A percentile compares a stretch with the other conserved stretches of the same genome.
phyloP scores from a whole-genome alignment of 169 alveolate genomes.

The Blepharisma undulans region DNA sequence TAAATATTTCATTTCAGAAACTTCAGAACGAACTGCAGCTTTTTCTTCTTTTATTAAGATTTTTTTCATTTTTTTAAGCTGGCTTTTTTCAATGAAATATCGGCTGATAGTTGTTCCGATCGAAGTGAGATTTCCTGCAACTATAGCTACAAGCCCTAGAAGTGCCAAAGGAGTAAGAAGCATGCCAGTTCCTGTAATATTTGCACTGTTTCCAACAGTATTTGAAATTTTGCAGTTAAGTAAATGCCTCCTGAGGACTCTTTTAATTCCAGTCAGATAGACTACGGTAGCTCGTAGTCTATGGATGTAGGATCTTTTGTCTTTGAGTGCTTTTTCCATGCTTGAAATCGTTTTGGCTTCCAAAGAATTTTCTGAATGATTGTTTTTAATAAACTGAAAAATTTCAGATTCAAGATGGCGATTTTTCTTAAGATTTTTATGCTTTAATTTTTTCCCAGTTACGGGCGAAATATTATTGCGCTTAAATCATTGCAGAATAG shows the following conservation, averaged over 20 bases:
- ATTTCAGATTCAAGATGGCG: neutral
- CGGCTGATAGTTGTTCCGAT: neutral
- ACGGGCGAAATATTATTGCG: slow-evolving; percentile 23
- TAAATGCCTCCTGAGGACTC: neutral
- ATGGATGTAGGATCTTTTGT: neutral
- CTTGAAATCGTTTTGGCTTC: no score
- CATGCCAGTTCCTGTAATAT: neutral
- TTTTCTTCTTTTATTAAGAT: no score
- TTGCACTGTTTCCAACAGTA: neutral
- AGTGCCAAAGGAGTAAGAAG: neutral
- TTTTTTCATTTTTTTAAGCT: neutral
- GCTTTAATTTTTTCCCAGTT: slow-evolving; percentile 18
- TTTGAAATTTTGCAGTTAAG: neutral
- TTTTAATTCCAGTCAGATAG: neutral
- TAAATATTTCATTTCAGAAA: no score
- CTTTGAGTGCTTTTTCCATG: neutral
- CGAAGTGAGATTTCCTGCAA: neutral
- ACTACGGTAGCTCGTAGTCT: neutral
- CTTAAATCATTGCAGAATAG: slow-evolving; percentile 49
- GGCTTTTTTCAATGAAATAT: neutral
- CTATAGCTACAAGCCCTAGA: neutral
- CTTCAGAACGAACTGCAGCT: no score
- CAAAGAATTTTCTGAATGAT: neutral
- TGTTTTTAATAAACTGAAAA: no score
- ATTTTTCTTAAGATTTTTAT: neutral